Evolutionary conservation across 768 basidiomycete species (phyloP), one percentile per base, ranked within the genome.

Genomic region (Leucogyrophana mollusca): DNA sequence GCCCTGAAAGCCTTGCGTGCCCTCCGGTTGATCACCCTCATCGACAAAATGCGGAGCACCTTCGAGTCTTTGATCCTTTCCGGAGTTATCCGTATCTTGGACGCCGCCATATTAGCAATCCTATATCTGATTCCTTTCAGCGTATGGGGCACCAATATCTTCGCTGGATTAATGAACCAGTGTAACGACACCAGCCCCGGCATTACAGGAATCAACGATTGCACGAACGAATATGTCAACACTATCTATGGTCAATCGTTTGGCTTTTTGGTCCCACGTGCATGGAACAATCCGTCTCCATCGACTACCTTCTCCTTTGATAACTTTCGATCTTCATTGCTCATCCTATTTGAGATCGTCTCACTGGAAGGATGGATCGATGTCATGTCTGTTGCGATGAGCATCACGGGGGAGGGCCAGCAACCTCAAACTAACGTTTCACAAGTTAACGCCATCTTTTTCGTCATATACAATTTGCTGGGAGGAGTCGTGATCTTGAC

Each of bases 321-420:
- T 66, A 81, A 73, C 11, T 97, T 97, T 67, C 74, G 79, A 6
- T 69, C 84, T 3, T 87, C 91, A 0, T 71, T 97, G 33, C 77
- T 97, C 43, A 96, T 97, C 58, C 76, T 97, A 1, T 97, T 96
- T 57, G 95, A 98, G 68, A 93, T 95, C 54, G 91, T 97, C 18
- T 95, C 94, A 0, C 70, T 96, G 40, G 94, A 95, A 68, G 95
- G 95, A 2, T 97, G 94, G 95, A 79, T 90, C n/a, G 91, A 94
- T 59, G 95, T 94, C 40, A 87, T 96, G 87, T 69, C 67, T 30
- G 76, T 85, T 20, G 86, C 85, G 1, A 88, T 88, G 64, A 81
- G 83, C 51, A 87, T 96, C 52, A 84, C 79, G 1, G 90, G 86
- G 4, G 60, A 52, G 17, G 80, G 82, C 22, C 67, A 66, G 45